Conservation (phyloP, 2,329 filamentous ascomycete species). For the Aspergillus pseudonomiae region DNA sequence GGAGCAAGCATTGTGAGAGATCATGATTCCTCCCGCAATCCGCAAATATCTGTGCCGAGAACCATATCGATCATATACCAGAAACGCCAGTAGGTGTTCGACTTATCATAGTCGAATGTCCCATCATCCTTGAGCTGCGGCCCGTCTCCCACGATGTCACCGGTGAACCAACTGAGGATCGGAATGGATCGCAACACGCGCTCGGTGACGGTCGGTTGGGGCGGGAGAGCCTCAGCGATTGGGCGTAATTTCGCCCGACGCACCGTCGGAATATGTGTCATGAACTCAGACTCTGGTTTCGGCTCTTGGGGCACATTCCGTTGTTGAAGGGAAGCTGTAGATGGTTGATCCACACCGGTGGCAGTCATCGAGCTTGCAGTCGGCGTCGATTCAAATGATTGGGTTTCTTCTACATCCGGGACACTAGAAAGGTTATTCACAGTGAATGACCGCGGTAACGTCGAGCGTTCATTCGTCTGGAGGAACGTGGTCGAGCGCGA, state of each 20-base stretch:
- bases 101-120: conserved; percentile 69
- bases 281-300: conserved; percentile 49
- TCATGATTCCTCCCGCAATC: conserved; percentile 56
- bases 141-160: conserved; percentile 51
- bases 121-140: conserved; percentile 50
- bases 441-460: conserved; percentile 45
- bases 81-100: conserved; percentile 63
- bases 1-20: neutral
- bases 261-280: conserved; percentile 67
- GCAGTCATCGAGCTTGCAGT: conserved; percentile 49
- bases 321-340: conserved; percentile 28
- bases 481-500: conserved; percentile 41
- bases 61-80: conserved; percentile 60
- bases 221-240: conserved; percentile 70
- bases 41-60: conserved; percentile 65
- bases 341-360: conserved; percentile 28
- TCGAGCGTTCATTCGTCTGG: conserved; percentile 36
- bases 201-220: conserved; percentile 67
- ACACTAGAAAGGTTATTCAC: conserved; percentile 40
- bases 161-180: conserved; percentile 72
- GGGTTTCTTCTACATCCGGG: conserved; percentile 34
- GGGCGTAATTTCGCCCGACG: conserved; percentile 67
- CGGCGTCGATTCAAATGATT: conserved; percentile 38
- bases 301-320: conserved; percentile 30
- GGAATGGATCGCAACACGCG: conserved; percentile 68